Base-by-base conservation (phyloP, 495 filamentous ascomycete species). In the Xylaria acuta region DNA sequence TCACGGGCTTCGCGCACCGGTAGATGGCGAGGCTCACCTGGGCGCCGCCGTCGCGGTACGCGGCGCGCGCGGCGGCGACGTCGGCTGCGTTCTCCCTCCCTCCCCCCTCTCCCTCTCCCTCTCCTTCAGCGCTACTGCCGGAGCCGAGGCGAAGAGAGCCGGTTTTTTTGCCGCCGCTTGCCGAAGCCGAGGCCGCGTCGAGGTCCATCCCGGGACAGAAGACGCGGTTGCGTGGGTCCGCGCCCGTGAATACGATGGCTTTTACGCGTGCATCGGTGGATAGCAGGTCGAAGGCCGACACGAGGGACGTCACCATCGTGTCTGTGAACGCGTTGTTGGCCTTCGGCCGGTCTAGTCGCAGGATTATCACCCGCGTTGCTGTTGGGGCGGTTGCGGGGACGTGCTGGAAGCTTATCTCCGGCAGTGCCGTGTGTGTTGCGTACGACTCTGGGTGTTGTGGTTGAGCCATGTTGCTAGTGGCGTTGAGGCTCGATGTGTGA, bases 131-230 rank as follows among this genome's bases (percentile, higher is more conserved):
- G n/a, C n/a, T n/a, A n/a, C n/a, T n/a, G n/a, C 12, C n/a, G 54
- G n/a, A 12, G 54, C 32, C 34, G 38, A 70, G 38, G 9, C 27
- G 41, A 1, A 70, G 38, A 53, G 49, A 27, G 38, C 43, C 43
- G 1, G 56, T 14, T 1, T 47, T 12, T 1, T 8, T 34, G 49
- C 16, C 72, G 40, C 74, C 70, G 34, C 41, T 36, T 8, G 40
- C 22, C 60, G 73, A 89, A 85, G 65, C 74, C 25, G 47, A 22
- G 6, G 84, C 87, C 43, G 81, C 80, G n/a, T 89, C 85, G n/a
- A 91, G 77, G 79, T 92, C 90, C 34, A 88, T 88, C n/a, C 90
- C 89, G 11, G 89, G 89, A 75, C 89, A 91, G 80, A 91, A 92
- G 38, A 87, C 88, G 68, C 82, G 82, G 27, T 89, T 89, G n/a